phyloP scores from a whole-genome alignment of 2,329 filamentous ascomycete species.

The Penicillium sp. region DNA sequence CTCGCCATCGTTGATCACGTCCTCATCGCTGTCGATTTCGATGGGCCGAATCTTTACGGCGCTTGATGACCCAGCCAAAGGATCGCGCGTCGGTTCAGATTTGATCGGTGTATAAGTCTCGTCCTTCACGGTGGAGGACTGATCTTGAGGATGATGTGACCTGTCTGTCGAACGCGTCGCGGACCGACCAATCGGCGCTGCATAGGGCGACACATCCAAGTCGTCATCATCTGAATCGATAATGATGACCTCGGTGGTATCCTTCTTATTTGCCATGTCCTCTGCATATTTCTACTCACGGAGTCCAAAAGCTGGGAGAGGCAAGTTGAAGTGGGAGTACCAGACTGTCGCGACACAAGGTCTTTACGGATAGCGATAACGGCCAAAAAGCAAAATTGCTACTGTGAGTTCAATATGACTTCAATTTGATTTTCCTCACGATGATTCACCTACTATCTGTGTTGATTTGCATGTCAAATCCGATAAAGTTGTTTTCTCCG shows the following conservation, averaged over 20 bases:
- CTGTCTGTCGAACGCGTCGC: constrained; percentile 13
- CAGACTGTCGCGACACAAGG: constrained; percentile 1
- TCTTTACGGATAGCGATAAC: background rate
- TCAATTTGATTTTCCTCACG: too few species aligned
- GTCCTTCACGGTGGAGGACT: background rate
- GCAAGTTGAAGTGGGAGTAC: background rate
- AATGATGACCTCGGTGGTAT: constrained; percentile 27
- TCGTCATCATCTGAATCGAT: constrained; percentile 43
- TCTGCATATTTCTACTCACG: constrained; percentile 9
- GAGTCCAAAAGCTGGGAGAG: background rate
- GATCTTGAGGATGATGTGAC: constrained; percentile 20
- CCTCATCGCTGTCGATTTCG: constrained; percentile 31
- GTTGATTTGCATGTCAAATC: too few species aligned
- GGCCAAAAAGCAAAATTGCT: background rate
- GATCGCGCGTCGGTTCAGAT: background rate
- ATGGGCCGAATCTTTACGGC: constrained; percentile 25
- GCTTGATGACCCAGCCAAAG: constrained; percentile 13
- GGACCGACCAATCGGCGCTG: background rate
- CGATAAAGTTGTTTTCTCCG: background rate
- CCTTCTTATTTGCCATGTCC: constrained; percentile 11
- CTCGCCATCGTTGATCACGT: constrained; percentile 41
- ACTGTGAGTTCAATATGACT: background rate
- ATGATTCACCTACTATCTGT: too few species aligned
- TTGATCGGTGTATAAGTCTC: constrained; percentile 4
- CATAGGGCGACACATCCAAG: constrained; percentile 41